Evolutionary conservation across 164 flowering plant genomes (phyloP), one percentile per base, ranked within the genome.

Genomic region (Litsea cubeba): DNA sequence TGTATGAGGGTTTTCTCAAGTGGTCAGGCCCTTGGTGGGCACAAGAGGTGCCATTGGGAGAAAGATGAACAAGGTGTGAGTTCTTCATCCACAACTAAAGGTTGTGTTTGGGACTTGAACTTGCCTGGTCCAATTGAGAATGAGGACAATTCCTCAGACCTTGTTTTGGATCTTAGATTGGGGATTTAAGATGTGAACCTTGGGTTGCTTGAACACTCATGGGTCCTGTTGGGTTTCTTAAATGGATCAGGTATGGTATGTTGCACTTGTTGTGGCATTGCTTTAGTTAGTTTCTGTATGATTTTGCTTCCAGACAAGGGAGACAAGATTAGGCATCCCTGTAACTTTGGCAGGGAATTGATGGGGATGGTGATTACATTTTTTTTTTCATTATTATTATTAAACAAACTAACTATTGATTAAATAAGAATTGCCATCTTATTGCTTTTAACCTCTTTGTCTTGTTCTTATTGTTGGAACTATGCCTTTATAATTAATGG

Each of bases 1-100:
- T 92, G 98, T 64, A 73, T 72, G 68, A 89, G 81, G 89, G 88
- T 88, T 62, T 94, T 94, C 57, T 79, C 96, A 3, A 89, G 88
- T 60, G 98, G 93, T 1, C 97, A 94, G 68, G 97, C 96, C 0
- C 78, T 92, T 58, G 96, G 97, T 23, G 97, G 97, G 32, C 98
- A 92, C 81, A 92, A 74, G 90, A 88, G 95, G 82, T 88, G 91
- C 74, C 97, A 91, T 6, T 91, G 90, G 92, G 94, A 89, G 76
- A 87, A 75, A 81, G 90, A 87, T 1, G 83, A 85, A 3, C 82
- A 23, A 69, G 65, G 67, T 17, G 32, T 26, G 51, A 63, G 69
- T 24, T 17, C n/a, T 63, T 25, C 40, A 12, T 46, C 65, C 72
- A 23, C 35, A 68, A 26, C 49, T 71, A 20, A 20, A 6, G 70